A percentile compares a stretch with the other conserved stretches of the same genome.
Conservation (phyloP, 192 early-diverging fungal species). For the Fimicolochytrium jonesii region DNA sequence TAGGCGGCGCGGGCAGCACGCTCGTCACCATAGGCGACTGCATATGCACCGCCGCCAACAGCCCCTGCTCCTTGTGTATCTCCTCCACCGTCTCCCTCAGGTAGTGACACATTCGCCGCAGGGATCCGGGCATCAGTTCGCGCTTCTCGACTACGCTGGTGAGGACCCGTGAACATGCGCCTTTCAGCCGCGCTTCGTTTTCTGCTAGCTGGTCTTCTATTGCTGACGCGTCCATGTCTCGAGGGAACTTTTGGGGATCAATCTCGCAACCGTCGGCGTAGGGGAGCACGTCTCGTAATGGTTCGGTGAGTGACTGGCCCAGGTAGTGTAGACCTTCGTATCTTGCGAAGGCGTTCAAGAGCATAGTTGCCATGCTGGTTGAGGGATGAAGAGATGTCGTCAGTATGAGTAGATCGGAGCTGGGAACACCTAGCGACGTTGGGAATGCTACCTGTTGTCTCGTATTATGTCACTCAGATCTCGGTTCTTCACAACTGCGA, state of each 20-base stretch:
- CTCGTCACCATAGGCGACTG: too few species aligned
- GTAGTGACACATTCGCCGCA: constrained; percentile 28
- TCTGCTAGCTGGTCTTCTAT: constrained; percentile 6
- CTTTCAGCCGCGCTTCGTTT: constrained; percentile 27
- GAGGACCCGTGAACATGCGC: constrained; percentile 18
- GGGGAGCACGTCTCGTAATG: constrained; percentile 25
- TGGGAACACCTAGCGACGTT: neutral
- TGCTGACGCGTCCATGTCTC: constrained; percentile 1
- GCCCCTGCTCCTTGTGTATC: constrained; percentile 10
- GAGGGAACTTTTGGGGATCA: constrained; percentile 36
- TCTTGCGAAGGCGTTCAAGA: constrained; percentile 37
- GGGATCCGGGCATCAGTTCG: constrained; percentile 19
- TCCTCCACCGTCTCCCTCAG: constrained; percentile 24
- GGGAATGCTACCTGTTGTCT: constrained; percentile 39
- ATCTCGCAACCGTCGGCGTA: constrained; percentile 38
- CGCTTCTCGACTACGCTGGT: constrained; percentile 15
- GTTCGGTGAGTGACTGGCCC: constrained; percentile 13
- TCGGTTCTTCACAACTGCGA: constrained; percentile 29
- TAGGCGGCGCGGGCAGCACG: too few species aligned
- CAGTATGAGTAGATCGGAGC: constrained; percentile 7
- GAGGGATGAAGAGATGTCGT: constrained; percentile 4
- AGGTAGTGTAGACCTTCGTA: constrained; percentile 35
- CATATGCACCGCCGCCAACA: too few species aligned
- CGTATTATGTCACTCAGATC: constrained; percentile 45
- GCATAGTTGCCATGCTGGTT: constrained; percentile 40